Conservation (phyloP, 352 stramenopile genomes). For the Pythium guiyangense region DNA sequence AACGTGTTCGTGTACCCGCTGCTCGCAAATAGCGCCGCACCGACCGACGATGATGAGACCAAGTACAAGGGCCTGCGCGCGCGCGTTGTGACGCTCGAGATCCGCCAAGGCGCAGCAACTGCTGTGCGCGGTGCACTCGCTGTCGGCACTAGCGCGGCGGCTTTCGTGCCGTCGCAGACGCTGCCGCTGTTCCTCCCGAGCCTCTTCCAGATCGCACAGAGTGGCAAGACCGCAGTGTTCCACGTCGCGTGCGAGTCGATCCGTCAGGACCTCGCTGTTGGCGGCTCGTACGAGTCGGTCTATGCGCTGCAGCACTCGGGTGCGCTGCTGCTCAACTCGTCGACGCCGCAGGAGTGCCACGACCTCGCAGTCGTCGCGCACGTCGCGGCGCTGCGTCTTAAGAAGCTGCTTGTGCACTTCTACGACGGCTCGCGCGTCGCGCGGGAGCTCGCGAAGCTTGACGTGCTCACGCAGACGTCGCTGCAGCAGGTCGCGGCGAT, state of each 20-base stretch:
- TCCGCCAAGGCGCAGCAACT: constrained; percentile 45
- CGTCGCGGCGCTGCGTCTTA: constrained; percentile 50
- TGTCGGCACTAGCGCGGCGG: constrained; percentile 40
- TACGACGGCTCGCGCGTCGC: constrained; percentile 73
- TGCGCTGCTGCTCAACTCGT: constrained; percentile 66
- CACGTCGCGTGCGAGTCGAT: constrained; percentile 60
- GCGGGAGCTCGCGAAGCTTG: constrained; percentile 55
- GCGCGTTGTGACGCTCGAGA: constrained; percentile 59
- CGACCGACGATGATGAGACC: constrained; percentile 4
- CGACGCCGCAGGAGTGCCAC: constrained; percentile 67
- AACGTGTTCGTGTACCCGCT: constrained; percentile 67
- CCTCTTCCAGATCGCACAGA: constrained; percentile 56
- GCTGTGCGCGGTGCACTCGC: constrained; percentile 58
- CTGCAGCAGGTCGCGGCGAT: constrained; percentile 40
- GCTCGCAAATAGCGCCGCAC: constrained; percentile 16
- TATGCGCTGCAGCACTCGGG: constrained; percentile 70
- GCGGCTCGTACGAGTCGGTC: constrained; percentile 56
- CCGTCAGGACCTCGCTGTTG: constrained; percentile 48
- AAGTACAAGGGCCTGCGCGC: constrained; percentile 26
- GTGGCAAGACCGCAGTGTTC: constrained; percentile 38
- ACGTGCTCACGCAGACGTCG: constrained; percentile 41
- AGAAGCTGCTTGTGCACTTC: constrained; percentile 74
- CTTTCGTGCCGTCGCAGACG: constrained; percentile 64
- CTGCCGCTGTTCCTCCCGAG: constrained; percentile 72
- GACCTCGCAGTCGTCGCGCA: constrained; percentile 75